phyloP scores from a whole-genome alignment of 2,329 filamentous ascomycete species.

The Fusarium fracticaudum region DNA sequence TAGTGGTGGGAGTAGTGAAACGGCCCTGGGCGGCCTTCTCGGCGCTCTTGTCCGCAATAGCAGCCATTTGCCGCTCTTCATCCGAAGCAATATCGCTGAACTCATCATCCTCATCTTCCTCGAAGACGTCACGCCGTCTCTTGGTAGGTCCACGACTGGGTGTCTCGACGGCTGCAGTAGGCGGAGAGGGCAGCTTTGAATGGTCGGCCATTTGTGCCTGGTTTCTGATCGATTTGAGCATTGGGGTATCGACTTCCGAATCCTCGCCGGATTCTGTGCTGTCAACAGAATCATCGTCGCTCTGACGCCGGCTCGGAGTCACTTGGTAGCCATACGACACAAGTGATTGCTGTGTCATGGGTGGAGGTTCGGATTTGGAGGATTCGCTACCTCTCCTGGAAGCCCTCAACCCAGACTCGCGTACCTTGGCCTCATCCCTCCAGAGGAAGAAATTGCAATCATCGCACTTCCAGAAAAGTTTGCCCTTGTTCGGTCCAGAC shows the following conservation, averaged over 20 bases:
- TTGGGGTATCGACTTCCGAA: conserved; percentile 4
- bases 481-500: conserved; percentile 51
- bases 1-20: conserved; percentile 42
- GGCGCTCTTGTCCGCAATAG: conserved; percentile 49
- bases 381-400: conserved; percentile 14
- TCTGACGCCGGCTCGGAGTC: conserved; percentile 31
- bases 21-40: conserved; percentile 34
- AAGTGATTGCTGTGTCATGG: conserved; percentile 43
- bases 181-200: not conserved
- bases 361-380: conserved; percentile 40
- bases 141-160: conserved; percentile 41
- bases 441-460: conserved; percentile 58
- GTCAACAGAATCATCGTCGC: conserved; percentile 5
- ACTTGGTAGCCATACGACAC: conserved; percentile 45
- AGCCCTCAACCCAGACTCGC: conserved; percentile 40
- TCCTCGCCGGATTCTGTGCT: conserved; percentile 26
- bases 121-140: conserved; percentile 42
- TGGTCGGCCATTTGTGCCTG: not conserved
- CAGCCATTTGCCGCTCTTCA: conserved; percentile 51
- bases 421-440: conserved; percentile 50
- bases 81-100: conserved; percentile 51
- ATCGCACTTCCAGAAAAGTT: conserved; percentile 55
- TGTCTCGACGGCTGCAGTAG: conserved; percentile 11
- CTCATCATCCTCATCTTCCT: conserved; percentile 45
- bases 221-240: not conserved